Conservation (phyloP, 257 asterid genomes). For the Pogostemon cablin region DNA sequence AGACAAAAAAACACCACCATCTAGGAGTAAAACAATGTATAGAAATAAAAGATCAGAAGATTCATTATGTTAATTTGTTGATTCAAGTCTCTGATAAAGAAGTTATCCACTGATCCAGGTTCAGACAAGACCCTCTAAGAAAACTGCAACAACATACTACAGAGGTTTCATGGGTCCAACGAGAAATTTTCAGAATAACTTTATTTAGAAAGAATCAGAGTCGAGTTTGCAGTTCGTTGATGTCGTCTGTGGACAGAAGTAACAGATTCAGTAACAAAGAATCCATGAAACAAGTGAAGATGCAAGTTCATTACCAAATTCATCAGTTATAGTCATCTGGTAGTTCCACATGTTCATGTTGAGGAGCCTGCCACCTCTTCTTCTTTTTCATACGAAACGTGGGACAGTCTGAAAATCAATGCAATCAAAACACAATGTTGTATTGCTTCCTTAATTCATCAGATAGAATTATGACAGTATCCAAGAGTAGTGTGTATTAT, state of each 20-base stretch:
- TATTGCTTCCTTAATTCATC: too few species aligned
- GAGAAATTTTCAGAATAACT: slow-evolving; percentile 22
- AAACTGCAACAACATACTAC: slow-evolving; percentile 11
- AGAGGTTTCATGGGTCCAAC: slow-evolving; percentile 23
- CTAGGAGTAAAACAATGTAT: too few species aligned
- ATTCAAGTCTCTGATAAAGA: background rate
- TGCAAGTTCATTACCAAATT: slow-evolving; percentile 34
- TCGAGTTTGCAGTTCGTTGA: slow-evolving; percentile 28
- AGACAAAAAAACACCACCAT: too few species aligned
- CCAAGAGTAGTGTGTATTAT: background rate
- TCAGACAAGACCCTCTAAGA: background rate
- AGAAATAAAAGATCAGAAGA: too few species aligned
- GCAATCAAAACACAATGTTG: background rate
- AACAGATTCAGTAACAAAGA: slow-evolving; percentile 10
- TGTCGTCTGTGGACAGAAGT: slow-evolving; percentile 27
- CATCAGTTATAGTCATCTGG: slow-evolving; percentile 54
- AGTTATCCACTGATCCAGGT: background rate
- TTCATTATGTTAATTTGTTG: too few species aligned
- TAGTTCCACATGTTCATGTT: slow-evolving; percentile 58
- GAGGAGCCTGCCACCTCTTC: slow-evolving; percentile 61
- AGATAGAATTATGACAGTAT: too few species aligned
- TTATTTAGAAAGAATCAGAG: slow-evolving; percentile 43
- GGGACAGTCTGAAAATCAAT: slow-evolving; percentile 56
- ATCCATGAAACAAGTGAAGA: slow-evolving; percentile 9
- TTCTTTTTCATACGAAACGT: slow-evolving; percentile 56